Evolutionary conservation across 2,329 filamentous ascomycete genomes (phyloP), one percentile per base, ranked within the genome.

Genomic region (Ascochyta pisi): DNA sequence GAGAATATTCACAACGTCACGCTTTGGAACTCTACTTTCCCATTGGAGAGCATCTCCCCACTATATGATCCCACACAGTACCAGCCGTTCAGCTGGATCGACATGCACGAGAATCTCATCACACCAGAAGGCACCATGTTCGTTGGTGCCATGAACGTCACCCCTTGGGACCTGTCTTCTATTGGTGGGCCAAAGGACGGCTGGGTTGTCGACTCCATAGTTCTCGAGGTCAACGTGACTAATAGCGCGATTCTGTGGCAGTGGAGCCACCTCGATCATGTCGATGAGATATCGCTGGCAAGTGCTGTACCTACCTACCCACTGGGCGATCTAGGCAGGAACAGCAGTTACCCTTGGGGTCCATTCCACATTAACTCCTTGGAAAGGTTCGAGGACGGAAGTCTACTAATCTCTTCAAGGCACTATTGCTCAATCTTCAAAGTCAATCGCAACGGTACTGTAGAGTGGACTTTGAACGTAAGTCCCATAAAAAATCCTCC

Each of bases 21-120:
- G 13, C 29, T 51, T 12, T 51, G 40, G 49, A 51, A 51, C 24
- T 19, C 49, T n/a, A 44, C 19, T 12, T 51, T 44, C 33, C 31
- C 31, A n/a, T 34, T 34, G 31, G 31, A 34, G 13, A 34, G 49
- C 29, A 57, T 57, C 29, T 52, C 26, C 13, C 53, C 57, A 12
- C 26, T 53, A 15, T 57, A 60, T 37, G 49, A 57, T 23, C 53
- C 53, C 9, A 53, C 48, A 3, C 48, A 50, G 31, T 57, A 53
- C 13, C 22, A 57, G 16, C 33, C 53, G 8, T 50, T 57, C 35
- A 52, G 48, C 19, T 57, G 13, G 15, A 50, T 57, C 35, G 53
- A 60, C 22, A 53, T 57, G 53, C 57, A 60, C 35, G 57, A 60
- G 49, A 53, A 57, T 10, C 24, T 50, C 26, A 57, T 60, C 8